Evolutionary conservation across 352 stramenopile genomes (phyloP), one percentile per base, ranked within the genome.

Genomic region (Globisporangium viniferum): DNA sequence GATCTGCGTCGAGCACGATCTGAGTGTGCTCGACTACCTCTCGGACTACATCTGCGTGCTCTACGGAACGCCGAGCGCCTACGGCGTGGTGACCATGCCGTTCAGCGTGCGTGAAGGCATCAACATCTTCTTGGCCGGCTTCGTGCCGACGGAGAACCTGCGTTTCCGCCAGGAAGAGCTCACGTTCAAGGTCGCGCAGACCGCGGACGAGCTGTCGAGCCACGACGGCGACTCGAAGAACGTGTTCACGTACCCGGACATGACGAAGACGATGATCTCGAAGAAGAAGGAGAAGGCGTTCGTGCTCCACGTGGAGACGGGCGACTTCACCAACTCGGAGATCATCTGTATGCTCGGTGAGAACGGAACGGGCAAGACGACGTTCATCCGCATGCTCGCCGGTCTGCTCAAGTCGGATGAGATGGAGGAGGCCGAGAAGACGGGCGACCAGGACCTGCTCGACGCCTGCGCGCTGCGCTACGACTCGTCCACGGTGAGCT

Each of bases 331-430:
- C 14, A 96, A 99, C 84, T 99, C 95, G 54, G 97, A 99, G 81
- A 99, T 99, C 69, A 97, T 99, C 64, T 99, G 70, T 83, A 97
- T 99, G 79, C 81, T 99, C 51, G 98, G 98, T 68, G 98, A 99
- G 77, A 99, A 99, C 84, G 98, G 98, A 76, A 99, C 97, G 46
- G 98, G 98, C 74, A 99, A 99, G 82, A 99, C 98, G 22, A 99
- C 98, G 33, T 99, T 99, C 80, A 99, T 99, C 62, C 88, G 97
- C 71, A 99, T 99, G 98, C 89, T 99, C 18, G 98, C 98, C 36
- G 98, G 98, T 73, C 81, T 99, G 59, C 86, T 99, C 64, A 99
- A 99, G 83, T 98, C 91, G 57, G 98, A 99, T 72, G 97, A 99
- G 78, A 96, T 99, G 78, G 84, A 93, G 64, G 72, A 86, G 66